Conservation (phyloP, 108 stramenopile genomes). For the Skeletonema grethae region DNA sequence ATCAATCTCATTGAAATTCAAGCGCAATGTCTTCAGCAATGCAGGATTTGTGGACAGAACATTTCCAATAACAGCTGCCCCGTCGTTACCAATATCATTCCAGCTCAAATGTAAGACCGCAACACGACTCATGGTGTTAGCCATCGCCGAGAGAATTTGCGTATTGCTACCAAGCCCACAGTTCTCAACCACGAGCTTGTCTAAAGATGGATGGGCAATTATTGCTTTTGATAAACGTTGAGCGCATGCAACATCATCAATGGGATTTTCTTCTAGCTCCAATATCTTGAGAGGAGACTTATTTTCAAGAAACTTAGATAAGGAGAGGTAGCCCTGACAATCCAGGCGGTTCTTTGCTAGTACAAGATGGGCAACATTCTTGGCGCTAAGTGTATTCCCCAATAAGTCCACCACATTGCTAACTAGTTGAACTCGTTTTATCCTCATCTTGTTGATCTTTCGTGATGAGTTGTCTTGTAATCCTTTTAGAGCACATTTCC, state of each 20-base stretch:
- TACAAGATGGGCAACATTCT: neutral
- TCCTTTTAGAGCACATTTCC: neutral
- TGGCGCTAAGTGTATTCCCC: neutral
- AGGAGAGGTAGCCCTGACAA: neutral
- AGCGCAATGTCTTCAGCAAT: neutral
- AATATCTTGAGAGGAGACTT: neutral
- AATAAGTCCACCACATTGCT: neutral
- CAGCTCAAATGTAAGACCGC: neutral
- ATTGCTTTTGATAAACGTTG: neutral
- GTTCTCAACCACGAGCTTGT: neutral
- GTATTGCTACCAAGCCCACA: neutral
- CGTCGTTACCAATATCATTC: neutral
- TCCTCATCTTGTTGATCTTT: neutral
- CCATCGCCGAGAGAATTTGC: neutral
- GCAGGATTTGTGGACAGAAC: slow-evolving; percentile 4
- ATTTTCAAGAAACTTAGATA: neutral
- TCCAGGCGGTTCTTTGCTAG: neutral
- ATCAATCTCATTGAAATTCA: neutral
- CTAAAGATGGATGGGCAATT: neutral
- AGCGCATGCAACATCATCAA: neutral
- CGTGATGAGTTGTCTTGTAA: neutral
- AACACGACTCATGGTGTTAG: no score
- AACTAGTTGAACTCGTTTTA: neutral
- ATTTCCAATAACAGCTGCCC: neutral
- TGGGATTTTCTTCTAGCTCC: neutral